These are phyloP conservation scores for Botrytis aclada DNA, from an alignment of 2,329 filamentous ascomycete species.

Conservation along the genomic window DNA sequence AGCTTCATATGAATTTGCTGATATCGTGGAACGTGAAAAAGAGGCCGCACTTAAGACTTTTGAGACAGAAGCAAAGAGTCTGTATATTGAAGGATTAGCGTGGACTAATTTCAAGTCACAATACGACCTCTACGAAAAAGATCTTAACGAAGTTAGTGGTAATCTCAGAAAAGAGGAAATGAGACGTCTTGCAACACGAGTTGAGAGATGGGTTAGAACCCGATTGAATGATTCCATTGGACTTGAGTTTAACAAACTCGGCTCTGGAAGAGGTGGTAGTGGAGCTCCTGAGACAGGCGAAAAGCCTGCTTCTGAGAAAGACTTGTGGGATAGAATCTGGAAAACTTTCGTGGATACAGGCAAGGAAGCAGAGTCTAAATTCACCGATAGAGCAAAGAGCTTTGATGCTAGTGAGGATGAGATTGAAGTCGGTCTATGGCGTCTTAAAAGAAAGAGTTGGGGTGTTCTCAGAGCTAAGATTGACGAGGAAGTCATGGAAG, in stretches of 20 bases:
- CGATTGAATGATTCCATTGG: constrained; percentile 84
- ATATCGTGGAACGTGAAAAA: constrained; percentile 85
- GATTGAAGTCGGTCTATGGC: constrained; percentile 89
- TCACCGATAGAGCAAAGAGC: constrained; percentile 83
- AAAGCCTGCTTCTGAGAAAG: constrained; percentile 71
- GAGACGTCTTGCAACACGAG: constrained; percentile 82
- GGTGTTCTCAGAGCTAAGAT: constrained; percentile 83
- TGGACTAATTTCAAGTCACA: constrained; percentile 90
- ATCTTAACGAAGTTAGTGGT: constrained; percentile 83
- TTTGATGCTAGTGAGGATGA: constrained; percentile 91
- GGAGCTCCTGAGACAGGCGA: constrained; percentile 77
- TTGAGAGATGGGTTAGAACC: constrained; percentile 91
- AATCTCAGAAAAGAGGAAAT: constrained; percentile 92
- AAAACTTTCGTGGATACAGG: constrained; percentile 78
- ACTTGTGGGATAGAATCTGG: constrained; percentile 97
- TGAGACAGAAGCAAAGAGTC: constrained; percentile 68
- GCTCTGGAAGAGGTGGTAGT: constrained; percentile 78
- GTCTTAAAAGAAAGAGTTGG: constrained; percentile 91
- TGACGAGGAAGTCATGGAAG: constrained; percentile 97
- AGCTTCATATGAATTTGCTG: constrained; percentile 87
- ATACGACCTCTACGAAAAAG: constrained; percentile 77
- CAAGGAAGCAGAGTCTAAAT: constrained; percentile 78
- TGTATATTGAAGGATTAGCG: constrained; percentile 72
- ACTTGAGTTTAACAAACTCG: constrained; percentile 93
- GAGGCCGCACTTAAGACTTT: constrained; percentile 71